phyloP scores from a whole-genome alignment of 1,139 yeast genomes.

The Debaryomyces sp. region DNA sequence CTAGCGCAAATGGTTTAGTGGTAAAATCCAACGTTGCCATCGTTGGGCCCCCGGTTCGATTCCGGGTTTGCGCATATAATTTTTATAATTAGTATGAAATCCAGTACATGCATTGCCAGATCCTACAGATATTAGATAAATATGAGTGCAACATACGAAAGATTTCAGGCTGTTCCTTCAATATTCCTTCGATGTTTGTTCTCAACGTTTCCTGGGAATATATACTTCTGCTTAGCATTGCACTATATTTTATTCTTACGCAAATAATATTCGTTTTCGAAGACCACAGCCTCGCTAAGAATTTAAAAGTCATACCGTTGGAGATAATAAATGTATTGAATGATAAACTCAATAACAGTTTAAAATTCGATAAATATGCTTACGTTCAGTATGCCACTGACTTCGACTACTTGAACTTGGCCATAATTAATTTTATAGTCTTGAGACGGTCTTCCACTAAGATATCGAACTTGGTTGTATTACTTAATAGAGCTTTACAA shows the following conservation, averaged over 20 bases:
- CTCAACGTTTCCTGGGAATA: constrained; percentile 26
- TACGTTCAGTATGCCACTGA: constrained; percentile 44
- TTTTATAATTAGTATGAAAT: not conserved
- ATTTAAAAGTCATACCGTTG: constrained; percentile 25
- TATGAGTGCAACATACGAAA: not conserved
- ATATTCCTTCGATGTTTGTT: too few species aligned
- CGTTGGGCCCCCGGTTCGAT: constrained; percentile 17
- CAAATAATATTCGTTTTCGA: constrained; percentile 16
- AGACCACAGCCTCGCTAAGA: constrained; percentile 13
- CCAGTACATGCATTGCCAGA: too few species aligned
- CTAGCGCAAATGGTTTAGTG: constrained; percentile 17
- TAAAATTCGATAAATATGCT: constrained; percentile 21
- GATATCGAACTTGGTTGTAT: constrained; percentile 28
- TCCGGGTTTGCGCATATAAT: constrained; percentile 16
- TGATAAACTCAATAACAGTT: constrained; percentile 6
- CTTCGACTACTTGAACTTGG: constrained; percentile 34
- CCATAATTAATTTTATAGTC: constrained; percentile 32
- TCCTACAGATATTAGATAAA: not conserved
- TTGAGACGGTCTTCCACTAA: constrained; percentile 24
- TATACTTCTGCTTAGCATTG: constrained; percentile 25
- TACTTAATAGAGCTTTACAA: constrained; percentile 22
- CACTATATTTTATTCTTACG: constrained; percentile 23
- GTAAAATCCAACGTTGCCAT: constrained; percentile 16
- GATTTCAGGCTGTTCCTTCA: too few species aligned
- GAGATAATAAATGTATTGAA: constrained; percentile 22